phyloP scores from a whole-genome alignment of 306 rosid genomes.

The Quercus wislizeni region DNA sequence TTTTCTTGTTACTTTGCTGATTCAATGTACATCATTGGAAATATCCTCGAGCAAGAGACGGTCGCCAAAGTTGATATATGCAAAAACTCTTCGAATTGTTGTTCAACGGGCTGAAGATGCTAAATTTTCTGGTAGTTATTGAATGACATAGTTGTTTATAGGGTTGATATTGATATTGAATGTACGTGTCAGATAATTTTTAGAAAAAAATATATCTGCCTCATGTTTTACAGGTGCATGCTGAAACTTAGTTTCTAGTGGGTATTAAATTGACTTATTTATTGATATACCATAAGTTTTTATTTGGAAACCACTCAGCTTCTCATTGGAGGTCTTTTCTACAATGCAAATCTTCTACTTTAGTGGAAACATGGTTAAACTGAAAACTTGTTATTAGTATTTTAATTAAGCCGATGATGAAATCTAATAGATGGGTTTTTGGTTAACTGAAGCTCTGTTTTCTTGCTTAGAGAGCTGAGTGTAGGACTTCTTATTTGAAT shows the following conservation, averaged over 20 bases:
- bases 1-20: slow-evolving; percentile 62
- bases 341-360: neutral
- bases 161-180: neutral
- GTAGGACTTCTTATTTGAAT: neutral
- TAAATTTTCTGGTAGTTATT: slow-evolving; percentile 63
- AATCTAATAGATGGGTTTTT: neutral
- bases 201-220: neutral
- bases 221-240: neutral
- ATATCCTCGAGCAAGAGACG: slow-evolving; percentile 72
- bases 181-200: neutral
- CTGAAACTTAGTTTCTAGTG: neutral
- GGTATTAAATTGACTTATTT: neutral
- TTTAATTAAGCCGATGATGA: neutral
- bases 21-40: slow-evolving; percentile 66
- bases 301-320: neutral
- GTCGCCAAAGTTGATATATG: slow-evolving; percentile 65
- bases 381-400: neutral
- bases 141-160: slow-evolving; percentile 8
- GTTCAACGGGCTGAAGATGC: slow-evolving; percentile 79
- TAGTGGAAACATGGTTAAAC: too few relatives aligned
- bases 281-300: neutral
- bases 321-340: neutral
- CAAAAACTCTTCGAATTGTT: slow-evolving; percentile 70
- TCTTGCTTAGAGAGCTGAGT: neutral
- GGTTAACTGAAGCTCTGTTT: neutral